Conservation (phyloP, 148 eudicot species). For the Tetragonia tetragonoides region DNA sequence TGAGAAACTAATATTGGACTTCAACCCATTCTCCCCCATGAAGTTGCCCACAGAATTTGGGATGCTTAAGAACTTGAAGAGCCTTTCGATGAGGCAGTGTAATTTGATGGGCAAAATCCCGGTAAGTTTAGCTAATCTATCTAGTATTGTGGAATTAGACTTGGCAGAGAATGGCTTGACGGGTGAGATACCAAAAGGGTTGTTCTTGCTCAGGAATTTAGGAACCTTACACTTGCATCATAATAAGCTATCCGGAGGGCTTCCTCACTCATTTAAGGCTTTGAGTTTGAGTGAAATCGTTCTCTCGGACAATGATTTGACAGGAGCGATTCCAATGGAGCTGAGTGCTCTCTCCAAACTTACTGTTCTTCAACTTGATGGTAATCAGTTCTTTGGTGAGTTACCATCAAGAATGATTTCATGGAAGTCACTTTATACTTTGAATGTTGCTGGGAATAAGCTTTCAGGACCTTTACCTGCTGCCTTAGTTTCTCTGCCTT, state of each 20-base stretch:
- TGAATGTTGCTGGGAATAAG: constrained; percentile 43
- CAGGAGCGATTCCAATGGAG: constrained; percentile 38
- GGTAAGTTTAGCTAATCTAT: constrained; percentile 32
- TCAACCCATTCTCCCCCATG: constrained; percentile 33
- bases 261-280: constrained; percentile 47
- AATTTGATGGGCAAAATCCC: constrained; percentile 61
- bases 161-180: constrained; percentile 26
- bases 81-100: constrained; percentile 36
- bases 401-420: constrained; percentile 42
- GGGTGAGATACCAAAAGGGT: constrained; percentile 55
- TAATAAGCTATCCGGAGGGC: constrained; percentile 47
- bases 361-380: constrained; percentile 38
- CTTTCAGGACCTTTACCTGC: constrained; percentile 51
- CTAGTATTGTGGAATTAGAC: constrained; percentile 38
- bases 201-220: constrained; percentile 49
- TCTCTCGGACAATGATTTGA: constrained; percentile 36
- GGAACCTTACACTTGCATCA: constrained; percentile 34
- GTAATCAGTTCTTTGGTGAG: constrained; percentile 49
- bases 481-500: constrained; percentile 37
- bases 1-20: constrained; percentile 31
- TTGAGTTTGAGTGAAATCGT: constrained; percentile 40
- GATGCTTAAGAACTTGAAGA: constrained; percentile 33
- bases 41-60: constrained; percentile 50
- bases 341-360: constrained; percentile 34
- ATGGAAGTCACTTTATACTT: constrained; percentile 37